Base-by-base conservation (phyloP, 1,284 basidiomycete genomes). In the Apiotrichum brassicae region DNA sequence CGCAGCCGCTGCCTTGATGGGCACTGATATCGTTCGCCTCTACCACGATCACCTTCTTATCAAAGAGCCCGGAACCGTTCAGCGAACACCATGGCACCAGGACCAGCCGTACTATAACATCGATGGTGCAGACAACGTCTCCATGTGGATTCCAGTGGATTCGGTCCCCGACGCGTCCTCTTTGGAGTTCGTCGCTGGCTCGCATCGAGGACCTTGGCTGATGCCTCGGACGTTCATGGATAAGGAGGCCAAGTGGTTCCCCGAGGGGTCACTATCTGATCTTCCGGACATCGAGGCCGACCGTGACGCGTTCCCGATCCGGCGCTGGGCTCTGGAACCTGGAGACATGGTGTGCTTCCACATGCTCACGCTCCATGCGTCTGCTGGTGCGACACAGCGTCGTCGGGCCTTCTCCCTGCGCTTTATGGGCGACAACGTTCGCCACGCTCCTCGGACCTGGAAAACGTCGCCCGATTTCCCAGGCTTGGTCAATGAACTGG, bases 41-140 rank as follows among this genome's bases (percentile, higher is more conserved):
- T 47, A 47, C 41, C 54, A 56, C 54, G 54, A 56, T 28, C 54
- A 56, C 47, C 41, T 56, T 5, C 34, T 56, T 4, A 33, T 56
- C 40, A 56, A 56, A 28, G 54, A 56, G 44, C 47, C 47, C 1
- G 50, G 54, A 1, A 56, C 54, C 4, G 18, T 16, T 2, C 54
- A 56, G 43, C 50, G 54, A 32, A 56, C 54, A 8, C 54, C 50
- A 2, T 56, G 49, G 49, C 54, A 56, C 43, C 54, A 56, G 44
- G 54, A 56, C 50, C 50, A 52, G 49, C 54, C 54, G 23, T 56
- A 56, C 41, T 56, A 56, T 45, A 52, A 52, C 50, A 49, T 56
- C 14, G 28, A 34, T 23, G 49, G 50, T 3, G 19, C 12, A 12
- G 38, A 49, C 33, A 56, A 36, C 7, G 54, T 56, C 18, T 23